Percentiles rank a stretch among this genome's conserved stretches.
phyloP scores from a whole-genome alignment of 2,329 filamentous ascomycete genomes.

The Pseudogymnoascus sp. region DNA sequence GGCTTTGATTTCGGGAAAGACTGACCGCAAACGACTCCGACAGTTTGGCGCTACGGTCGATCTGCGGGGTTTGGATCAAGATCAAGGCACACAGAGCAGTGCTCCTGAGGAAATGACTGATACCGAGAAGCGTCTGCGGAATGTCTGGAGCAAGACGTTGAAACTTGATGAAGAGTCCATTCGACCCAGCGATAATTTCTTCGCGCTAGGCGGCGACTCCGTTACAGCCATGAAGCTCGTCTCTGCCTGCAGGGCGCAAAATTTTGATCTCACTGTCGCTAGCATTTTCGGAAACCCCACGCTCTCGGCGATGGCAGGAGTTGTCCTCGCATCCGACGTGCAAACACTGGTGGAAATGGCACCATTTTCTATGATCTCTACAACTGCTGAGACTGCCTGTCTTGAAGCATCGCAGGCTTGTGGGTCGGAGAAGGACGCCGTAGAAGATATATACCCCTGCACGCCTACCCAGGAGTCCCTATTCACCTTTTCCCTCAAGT shows the following conservation, averaged over 20 bases:
- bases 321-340: constrained; percentile 24
- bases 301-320: constrained; percentile 37
- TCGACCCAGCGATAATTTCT: constrained; percentile 32
- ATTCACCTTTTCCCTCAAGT: constrained; percentile 28
- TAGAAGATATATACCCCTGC: constrained; percentile 34
- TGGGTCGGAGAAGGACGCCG: constrained; percentile 12
- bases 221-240: constrained; percentile 38
- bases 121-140: constrained; percentile 7
- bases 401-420: constrained; percentile 22
- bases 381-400: constrained; percentile 14
- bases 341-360: constrained; percentile 19
- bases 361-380: constrained; percentile 22
- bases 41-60: constrained; percentile 13
- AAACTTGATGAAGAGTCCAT: constrained; percentile 23
- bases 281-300: constrained; percentile 36
- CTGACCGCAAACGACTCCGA: constrained; percentile 31
- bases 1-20: constrained; percentile 26
- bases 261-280: constrained; percentile 32
- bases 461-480: constrained; percentile 32
- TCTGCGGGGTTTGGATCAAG: constrained; percentile 16
- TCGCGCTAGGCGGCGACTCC: constrained; percentile 38
- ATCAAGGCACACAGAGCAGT: constrained; percentile 4
- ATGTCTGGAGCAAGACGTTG: constrained; percentile 8
- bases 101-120: neutral
- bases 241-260: constrained; percentile 28